phyloP scores from a whole-genome alignment of 768 basidiomycete species.

The Collybia sordida region DNA sequence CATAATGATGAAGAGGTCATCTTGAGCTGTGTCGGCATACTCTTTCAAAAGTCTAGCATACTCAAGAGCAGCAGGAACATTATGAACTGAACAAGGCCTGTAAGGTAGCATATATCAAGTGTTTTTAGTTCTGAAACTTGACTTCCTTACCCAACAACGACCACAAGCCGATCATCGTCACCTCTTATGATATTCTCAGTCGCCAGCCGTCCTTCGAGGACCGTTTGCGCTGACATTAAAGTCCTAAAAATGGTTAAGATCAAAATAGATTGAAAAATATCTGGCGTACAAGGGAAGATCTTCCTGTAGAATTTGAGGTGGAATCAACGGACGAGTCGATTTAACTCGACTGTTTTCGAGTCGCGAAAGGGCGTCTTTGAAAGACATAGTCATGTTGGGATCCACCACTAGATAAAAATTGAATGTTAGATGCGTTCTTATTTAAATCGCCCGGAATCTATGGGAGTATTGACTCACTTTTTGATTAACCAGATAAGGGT shows the following conservation, averaged over 20 bases:
- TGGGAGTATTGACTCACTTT: constrained; percentile 5
- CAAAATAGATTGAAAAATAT: not conserved
- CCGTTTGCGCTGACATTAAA: constrained; percentile 80
- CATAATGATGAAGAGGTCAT: constrained; percentile 95
- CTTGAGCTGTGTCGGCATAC: constrained; percentile 78
- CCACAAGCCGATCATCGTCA: constrained; percentile 88
- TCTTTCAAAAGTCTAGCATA: constrained; percentile 79
- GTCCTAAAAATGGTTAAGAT: constrained; percentile 44
- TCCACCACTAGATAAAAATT: constrained; percentile 40
- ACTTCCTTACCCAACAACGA: constrained; percentile 77
- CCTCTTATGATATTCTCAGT: constrained; percentile 81
- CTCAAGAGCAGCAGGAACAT: constrained; percentile 80
- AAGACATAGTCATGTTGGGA: constrained; percentile 65
- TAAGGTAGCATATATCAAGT: constrained; percentile 3
- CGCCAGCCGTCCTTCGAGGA: constrained; percentile 78
- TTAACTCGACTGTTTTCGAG: constrained; percentile 89
- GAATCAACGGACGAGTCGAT: constrained; percentile 85
- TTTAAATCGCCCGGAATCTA: not conserved
- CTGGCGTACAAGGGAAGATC: constrained; percentile 79
- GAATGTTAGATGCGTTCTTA: not conserved
- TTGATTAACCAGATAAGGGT: not conserved
- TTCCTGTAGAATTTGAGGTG: constrained; percentile 92
- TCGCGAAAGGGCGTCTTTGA: constrained; percentile 75
- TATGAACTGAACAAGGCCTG: constrained; percentile 95
- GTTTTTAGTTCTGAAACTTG: not conserved